Conservation (phyloP, 176 grass and related monocot genomes). For the Raddia guianensis region DNA sequence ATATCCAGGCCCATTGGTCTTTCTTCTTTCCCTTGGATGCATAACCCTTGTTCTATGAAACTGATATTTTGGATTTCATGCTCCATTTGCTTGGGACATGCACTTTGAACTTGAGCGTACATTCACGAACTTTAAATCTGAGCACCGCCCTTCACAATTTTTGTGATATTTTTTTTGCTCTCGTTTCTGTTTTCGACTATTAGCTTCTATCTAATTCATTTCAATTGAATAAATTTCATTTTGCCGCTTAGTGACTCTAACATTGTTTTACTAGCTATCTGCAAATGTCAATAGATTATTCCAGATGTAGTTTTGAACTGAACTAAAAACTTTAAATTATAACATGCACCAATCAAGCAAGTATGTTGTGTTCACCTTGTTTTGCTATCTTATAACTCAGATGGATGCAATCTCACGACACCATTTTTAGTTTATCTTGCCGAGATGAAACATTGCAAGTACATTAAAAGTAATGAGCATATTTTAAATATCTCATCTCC, state of each 20-base stretch:
- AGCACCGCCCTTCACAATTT: background rate
- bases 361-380: conserved; percentile 9
- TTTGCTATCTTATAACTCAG: conserved; percentile 25
- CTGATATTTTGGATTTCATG: conserved; percentile 21
- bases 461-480: conserved; percentile 15
- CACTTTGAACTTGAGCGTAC: too few relatives aligned
- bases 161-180: background rate
- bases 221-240: background rate
- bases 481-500: background rate
- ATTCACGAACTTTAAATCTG: background rate
- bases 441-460: conserved; percentile 4
- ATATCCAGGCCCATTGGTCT: background rate
- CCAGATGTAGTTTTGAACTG: background rate
- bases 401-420: conserved; percentile 1
- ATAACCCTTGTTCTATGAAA: conserved; percentile 19
- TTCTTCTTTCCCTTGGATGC: conserved; percentile 27
- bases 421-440: conserved; percentile 8
- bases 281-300: conserved; percentile 15
- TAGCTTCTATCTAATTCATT: background rate
- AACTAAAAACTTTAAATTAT: conserved; percentile 4
- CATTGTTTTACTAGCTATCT: background rate
- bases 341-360: conserved; percentile 2
- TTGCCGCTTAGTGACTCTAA: conserved; percentile 11
- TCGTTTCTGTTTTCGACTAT: background rate
- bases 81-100: background rate